A percentile compares a stretch with the other conserved stretches of the same genome.
Conservation (phyloP, 352 stramenopile species). For the Phytophthora sansomeana region DNA sequence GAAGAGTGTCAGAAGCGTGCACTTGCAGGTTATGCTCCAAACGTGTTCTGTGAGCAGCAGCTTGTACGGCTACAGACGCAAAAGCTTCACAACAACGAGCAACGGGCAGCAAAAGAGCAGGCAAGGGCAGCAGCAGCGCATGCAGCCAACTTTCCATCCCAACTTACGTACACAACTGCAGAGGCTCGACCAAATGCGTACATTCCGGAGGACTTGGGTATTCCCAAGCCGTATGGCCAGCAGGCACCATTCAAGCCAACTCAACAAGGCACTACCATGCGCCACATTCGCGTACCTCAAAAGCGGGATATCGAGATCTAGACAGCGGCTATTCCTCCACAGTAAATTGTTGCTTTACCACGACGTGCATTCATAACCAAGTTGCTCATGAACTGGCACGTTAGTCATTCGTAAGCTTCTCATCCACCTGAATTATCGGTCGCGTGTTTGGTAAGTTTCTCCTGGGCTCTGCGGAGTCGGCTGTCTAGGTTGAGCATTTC, state of each 20-base stretch:
- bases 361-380: neutral
- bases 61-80: slow-evolving; percentile 69
- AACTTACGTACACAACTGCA: slow-evolving; percentile 89
- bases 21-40: slow-evolving; percentile 77
- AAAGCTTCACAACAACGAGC: slow-evolving; percentile 58
- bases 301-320: slow-evolving; percentile 94
- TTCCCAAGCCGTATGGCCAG: slow-evolving; percentile 94
- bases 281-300: slow-evolving; percentile 91
- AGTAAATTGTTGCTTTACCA: slow-evolving; percentile 14
- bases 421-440: slow-evolving; percentile 14
- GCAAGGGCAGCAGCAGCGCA: slow-evolving; percentile 47
- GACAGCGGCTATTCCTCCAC: neutral
- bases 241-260: slow-evolving; percentile 94
- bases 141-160: slow-evolving; percentile 70
- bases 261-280: slow-evolving; percentile 90
- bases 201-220: slow-evolving; percentile 92
- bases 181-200: slow-evolving; percentile 94
- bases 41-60: slow-evolving; percentile 80
- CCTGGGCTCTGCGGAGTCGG: slow-evolving; percentile 68
- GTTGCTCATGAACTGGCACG: neutral
- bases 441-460: slow-evolving; percentile 66
- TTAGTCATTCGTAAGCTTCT: neutral
- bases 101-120: slow-evolving; percentile 54
- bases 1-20: slow-evolving; percentile 69
- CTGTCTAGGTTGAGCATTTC: slow-evolving; percentile 72